Conservation (phyloP, 2,329 filamentous ascomycete genomes). For the Hypomyces rosellus region DNA sequence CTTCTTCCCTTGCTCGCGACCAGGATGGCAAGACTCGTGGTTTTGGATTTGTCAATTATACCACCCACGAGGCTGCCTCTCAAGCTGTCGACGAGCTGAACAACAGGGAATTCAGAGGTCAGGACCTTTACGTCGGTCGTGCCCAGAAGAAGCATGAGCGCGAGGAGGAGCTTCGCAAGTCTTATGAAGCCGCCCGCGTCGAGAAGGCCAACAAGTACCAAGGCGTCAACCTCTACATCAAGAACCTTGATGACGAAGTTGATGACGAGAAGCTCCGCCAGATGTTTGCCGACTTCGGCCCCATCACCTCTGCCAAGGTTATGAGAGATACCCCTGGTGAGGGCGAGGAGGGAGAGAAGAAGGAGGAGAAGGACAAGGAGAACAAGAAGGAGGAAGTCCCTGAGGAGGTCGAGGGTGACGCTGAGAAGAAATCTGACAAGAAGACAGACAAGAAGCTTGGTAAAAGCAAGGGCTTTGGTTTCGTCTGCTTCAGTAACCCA, state of each 20-base stretch:
- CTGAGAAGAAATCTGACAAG: constrained; percentile 55
- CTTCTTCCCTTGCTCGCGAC: constrained; percentile 86
- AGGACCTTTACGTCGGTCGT: constrained; percentile 95
- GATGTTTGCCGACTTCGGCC: constrained; percentile 85
- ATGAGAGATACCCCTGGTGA: constrained; percentile 77
- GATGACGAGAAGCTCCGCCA: constrained; percentile 97
- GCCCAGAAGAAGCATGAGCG: constrained; percentile 99
- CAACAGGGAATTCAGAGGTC: constrained; percentile 82
- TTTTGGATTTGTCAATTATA: constrained; percentile 94
- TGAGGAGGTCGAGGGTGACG: constrained; percentile 39
- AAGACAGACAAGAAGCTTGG: constrained; percentile 64
- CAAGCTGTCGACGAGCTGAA: constrained; percentile 89
- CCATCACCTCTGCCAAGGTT: constrained; percentile 97
- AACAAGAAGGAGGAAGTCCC: constrained; percentile 41
- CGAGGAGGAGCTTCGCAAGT: constrained; percentile 97
- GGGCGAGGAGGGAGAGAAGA: constrained; percentile 47
- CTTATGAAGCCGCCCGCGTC: constrained; percentile 93
- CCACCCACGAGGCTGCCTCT: constrained; percentile 79
- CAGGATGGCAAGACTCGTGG: constrained; percentile 87
- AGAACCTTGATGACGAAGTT: constrained; percentile 95
- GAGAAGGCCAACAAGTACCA: constrained; percentile 99
- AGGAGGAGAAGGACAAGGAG: constrained; percentile 44
- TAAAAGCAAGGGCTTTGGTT: constrained; percentile 99
- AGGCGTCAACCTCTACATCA: constrained; percentile 99
- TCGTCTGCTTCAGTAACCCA: constrained; percentile 99